Conservation (phyloP, 2,329 filamentous ascomycete species). For the Delphinella strobiligena region DNA sequence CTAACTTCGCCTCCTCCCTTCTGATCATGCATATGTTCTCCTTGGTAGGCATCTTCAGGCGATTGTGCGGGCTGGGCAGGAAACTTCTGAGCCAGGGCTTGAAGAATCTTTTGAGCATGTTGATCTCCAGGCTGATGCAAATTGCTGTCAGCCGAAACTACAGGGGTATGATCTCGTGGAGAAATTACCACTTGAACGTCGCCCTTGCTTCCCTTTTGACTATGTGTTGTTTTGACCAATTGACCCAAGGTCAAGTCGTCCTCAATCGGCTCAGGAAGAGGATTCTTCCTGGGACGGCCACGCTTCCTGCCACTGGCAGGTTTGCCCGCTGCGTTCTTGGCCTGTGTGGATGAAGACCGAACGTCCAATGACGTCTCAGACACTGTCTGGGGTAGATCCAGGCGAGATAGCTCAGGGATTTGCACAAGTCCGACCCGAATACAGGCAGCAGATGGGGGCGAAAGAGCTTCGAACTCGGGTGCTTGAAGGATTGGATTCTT, state of each 20-base stretch:
- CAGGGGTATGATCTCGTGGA: background rate
- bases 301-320: constrained; percentile 1
- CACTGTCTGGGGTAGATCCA: background rate
- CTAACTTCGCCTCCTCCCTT: too few species aligned
- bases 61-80: background rate
- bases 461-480: background rate
- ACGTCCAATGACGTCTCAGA: too few species aligned
- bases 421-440: background rate
- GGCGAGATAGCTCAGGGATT: background rate
- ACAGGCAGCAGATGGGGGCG: background rate
- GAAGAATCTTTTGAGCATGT: background rate
- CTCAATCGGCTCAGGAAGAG: background rate
- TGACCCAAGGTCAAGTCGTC: too few species aligned
- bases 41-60: too few species aligned
- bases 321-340: background rate
- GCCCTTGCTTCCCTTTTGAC: background rate
- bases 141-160: too few species aligned
- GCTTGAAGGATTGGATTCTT: constrained; percentile 5
- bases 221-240: too few species aligned
- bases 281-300: background rate
- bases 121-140: too few species aligned
- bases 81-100: background rate
- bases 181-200: background rate
- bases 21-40: too few species aligned
- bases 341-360: background rate